Evolutionary conservation across 441 rosid genomes (phyloP), one percentile per base, ranked within the genome.

Genomic region (Adansonia grandidieri): DNA sequence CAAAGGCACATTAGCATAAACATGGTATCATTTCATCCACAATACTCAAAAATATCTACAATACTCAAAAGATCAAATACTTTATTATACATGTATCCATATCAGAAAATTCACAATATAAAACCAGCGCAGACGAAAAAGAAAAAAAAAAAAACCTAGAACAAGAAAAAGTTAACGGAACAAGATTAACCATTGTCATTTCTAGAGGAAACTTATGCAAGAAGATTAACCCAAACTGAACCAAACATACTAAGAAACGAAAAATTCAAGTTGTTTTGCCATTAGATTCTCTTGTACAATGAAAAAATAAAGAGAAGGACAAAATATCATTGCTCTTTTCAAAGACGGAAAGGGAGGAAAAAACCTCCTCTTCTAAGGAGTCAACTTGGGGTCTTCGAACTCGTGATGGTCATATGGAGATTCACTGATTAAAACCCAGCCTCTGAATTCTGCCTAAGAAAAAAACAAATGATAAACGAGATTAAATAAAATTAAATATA

Each of bases 401-500:
- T 62, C 42, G 17, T 62, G 66, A 28, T 62, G n/a, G 8, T 62
- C 11, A 42, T 42, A 62, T 62, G 66, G 40, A 24, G 66, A 62
- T 24, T 62, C 66, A 28, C 9, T 28, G 66, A 60, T 60, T 37
- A 60, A 60, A 62, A 61, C 65, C 64, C 65, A 61, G 15, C n/a
- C 37, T 24, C 2, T 22, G 42, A 7, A 62, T 24, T 24, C 40
- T 11, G 42, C 4, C 13, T 24, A 2, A 5, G 10, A 22, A 22
- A 14, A 3, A 2, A 63, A 61, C 11, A 2, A 5, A 62, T 10
- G 1, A 13, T 22, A 22, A 22, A 22, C 40, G 10, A 40, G 0
- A 3, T 20, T 60, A 60, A 19, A 20, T 2, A 58, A 19, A 9
- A n/a, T 56, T 51, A 51, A n/a, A n/a, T n/a, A n/a, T n/a, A n/a